phyloP scores from a whole-genome alignment of 2,329 filamentous ascomycete genomes.

The Stagonosporopsis vannaccii region DNA sequence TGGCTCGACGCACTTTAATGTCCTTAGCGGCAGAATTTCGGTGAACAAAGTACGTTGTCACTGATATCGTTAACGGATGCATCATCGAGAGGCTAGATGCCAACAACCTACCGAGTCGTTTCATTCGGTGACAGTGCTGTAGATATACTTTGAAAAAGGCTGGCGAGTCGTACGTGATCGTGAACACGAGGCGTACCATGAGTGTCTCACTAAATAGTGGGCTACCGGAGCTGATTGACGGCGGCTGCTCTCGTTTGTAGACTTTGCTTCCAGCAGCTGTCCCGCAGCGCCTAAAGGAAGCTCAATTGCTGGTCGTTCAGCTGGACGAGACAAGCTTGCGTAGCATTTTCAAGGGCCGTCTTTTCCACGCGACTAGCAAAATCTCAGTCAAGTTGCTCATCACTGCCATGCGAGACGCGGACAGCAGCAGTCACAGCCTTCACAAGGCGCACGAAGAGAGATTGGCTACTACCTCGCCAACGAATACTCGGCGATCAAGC shows the following conservation, averaged over 20 bases:
- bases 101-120: conserved; percentile 53
- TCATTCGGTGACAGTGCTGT: conserved; percentile 68
- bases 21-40: conserved; percentile 63
- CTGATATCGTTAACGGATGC: conserved; percentile 57
- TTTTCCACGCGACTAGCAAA: conserved; percentile 57
- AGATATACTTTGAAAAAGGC: conserved; percentile 65
- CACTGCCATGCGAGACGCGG: conserved; percentile 62
- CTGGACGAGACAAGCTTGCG: conserved; percentile 25
- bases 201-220: background rate
- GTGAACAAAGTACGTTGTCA: conserved; percentile 61
- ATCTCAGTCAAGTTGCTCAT: conserved; percentile 59
- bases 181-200: conserved; percentile 50
- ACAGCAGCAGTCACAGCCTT: conserved; percentile 55
- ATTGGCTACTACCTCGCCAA: conserved; percentile 63
- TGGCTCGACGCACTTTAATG: conserved; percentile 54
- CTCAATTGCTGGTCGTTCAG: conserved; percentile 49
- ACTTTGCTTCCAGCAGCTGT: conserved; percentile 53
- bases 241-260: conserved; percentile 57
- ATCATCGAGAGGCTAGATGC: conserved; percentile 55
- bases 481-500: conserved; percentile 58
- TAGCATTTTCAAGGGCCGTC: conserved; percentile 5
- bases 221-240: background rate
- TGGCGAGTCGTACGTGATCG: conserved; percentile 63
- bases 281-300: conserved; percentile 53
- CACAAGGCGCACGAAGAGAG: conserved; percentile 56